These are phyloP conservation scores for Neofusicoccum sp. DNA, from an alignment of 2,329 filamentous ascomycete species.

Conservation along the genomic window DNA sequence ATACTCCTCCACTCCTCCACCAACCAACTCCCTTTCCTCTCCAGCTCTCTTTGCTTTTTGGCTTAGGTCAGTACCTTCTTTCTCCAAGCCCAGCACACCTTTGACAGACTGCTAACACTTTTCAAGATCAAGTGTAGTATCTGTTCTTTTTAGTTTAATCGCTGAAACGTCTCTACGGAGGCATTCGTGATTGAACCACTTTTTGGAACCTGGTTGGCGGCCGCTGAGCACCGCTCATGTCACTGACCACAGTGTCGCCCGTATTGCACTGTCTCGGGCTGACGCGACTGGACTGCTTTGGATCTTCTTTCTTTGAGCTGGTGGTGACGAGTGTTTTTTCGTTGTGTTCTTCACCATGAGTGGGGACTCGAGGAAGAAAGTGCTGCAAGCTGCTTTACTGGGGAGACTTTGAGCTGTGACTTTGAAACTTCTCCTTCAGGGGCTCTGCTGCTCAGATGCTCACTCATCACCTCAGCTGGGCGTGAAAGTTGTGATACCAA, in stretches of 20 bases:
- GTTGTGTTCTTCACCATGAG: not conserved
- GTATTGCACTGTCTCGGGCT: not conserved
- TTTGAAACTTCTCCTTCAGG: too few species aligned
- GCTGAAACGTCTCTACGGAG: not conserved
- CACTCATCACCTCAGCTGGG: too few species aligned
- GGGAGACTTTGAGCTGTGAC: too few species aligned
- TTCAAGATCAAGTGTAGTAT: not conserved
- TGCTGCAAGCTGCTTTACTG: not conserved
- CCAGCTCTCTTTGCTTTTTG: not conserved
- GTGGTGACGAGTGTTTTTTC: not conserved
- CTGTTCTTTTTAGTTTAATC: not conserved
- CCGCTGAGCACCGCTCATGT: not conserved
- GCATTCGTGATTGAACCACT: not conserved
- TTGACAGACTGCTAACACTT: too few species aligned
- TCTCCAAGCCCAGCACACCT: too few species aligned
- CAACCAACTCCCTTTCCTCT: not conserved
- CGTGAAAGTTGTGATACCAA: too few species aligned
- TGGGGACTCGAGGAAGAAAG: not conserved
- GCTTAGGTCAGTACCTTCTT: not conserved
- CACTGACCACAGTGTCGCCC: not conserved
- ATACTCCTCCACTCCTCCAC: not conserved
- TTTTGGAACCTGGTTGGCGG: not conserved
- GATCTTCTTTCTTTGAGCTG: not conserved
- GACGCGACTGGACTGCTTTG: not conserved
- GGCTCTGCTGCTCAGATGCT: too few species aligned